Evolutionary conservation across 148 eudicot genomes (phyloP).

Genomic region (Amaranthus palmeri): DNA sequence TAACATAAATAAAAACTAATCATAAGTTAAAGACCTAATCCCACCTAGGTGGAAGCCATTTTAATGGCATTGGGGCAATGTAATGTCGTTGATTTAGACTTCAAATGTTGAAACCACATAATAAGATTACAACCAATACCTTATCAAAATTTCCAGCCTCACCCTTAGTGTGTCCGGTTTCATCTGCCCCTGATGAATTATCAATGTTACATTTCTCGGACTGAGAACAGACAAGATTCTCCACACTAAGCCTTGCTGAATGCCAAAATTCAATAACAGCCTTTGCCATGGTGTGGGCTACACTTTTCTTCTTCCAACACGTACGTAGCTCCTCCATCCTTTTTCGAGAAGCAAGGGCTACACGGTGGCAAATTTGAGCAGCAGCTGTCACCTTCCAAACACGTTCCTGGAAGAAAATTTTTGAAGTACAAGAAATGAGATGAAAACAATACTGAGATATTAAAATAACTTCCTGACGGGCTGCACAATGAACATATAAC

Average conservation of each 20-base stretch:
- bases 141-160: conserved; percentile 16
- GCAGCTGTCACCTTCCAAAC: conserved; percentile 86
- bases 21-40: background rate
- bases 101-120: conserved; percentile 2
- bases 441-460: background rate
- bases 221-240: conserved; percentile 23
- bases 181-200: conserved; percentile 21
- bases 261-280: conserved; percentile 87
- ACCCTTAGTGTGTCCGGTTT: conserved; percentile 5
- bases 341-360: conserved; percentile 47
- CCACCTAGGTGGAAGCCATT: too few relatives aligned
- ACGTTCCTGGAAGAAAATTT: conserved; percentile 54
- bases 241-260: conserved; percentile 43
- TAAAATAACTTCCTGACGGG: background rate
- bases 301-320: conserved; percentile 42
- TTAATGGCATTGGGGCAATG: too few relatives aligned
- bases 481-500: background rate
- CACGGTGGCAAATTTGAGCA: conserved; percentile 59
- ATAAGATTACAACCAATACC: conserved; percentile 17
- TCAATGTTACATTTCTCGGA: conserved; percentile 20
- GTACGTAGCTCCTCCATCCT: conserved; percentile 52
- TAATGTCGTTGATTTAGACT: background rate
- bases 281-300: conserved; percentile 60
- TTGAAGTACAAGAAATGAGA: conserved; percentile 6
- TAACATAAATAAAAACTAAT: background rate